Base-by-base conservation (phyloP, 192 early-diverging fungal species). In the Irineochytrium annulatum region DNA sequence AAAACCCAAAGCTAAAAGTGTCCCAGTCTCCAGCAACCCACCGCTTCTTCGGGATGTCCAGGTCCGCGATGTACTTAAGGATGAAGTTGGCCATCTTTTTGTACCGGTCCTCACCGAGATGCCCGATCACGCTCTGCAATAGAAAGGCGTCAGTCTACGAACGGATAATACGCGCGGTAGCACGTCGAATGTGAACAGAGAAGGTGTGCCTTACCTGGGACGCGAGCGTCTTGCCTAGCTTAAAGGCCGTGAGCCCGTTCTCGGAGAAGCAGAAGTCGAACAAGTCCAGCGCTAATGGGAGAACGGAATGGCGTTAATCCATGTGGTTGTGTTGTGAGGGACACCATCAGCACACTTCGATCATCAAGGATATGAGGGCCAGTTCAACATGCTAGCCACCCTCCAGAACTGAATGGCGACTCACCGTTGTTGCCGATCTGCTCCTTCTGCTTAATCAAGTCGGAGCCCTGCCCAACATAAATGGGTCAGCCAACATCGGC, bases 231-330 rank as follows among this genome's bases (percentile, higher is more conserved):
- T 81, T 44, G 51, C 92, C 90, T 59, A 79, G 37, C 59, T 88
- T 83, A 80, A 86, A 98, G 26, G 96, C 93, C 17, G 91, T 95
- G 57, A 98, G 81, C 13, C 96, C 96, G 82, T 98, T 98, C 73
- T 98, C 94, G 34, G 94, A 85, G 73, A 98, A 98, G 71, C 86
- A 90, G 74, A 80, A 98, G 72, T 98, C 96, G 77, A 97, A 97
- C 68, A 88, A 71, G 27, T 87, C 72, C 19, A 95, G 52, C 33
- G 86, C 90, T 92, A 70, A 29, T 52, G 1, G n/a, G n/a, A n/a
- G n/a, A n/a, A n/a, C n/a, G n/a, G 24, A 3, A 41, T 43, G 20
- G 31, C 5, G 26, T 63, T 3, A 24, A 34, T 55, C 4, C 3
- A 20, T 20, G 31, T 3, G n/a, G 35, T 43, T 14, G 14, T 56